Percentiles rank a stretch among this genome's conserved stretches.
These are phyloP conservation scores for Termitomyces sp. DNA, from an alignment of 768 basidiomycete genomes.

Conservation along the genomic window DNA sequence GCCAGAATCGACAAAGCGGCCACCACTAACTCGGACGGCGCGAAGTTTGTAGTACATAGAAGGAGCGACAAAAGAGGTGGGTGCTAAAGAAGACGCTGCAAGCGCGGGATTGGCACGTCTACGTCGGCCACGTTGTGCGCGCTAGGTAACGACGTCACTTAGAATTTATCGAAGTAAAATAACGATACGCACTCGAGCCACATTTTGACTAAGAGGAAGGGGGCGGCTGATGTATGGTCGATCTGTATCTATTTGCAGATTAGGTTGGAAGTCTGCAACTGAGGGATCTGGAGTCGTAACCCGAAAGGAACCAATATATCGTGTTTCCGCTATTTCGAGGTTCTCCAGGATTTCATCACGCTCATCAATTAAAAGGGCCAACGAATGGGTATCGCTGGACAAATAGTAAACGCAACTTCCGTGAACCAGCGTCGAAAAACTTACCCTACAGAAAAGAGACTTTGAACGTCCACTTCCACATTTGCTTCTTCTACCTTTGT, in stretches of 20 bases:
- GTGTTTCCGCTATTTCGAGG: slow-evolving; percentile 74
- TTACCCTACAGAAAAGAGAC: slow-evolving; percentile 72
- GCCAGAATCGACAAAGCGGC: slow-evolving; percentile 43
- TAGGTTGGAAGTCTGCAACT: slow-evolving; percentile 49
- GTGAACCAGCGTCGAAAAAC: slow-evolving; percentile 11
- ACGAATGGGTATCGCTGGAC: slow-evolving; percentile 57
- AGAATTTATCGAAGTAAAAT: background rate
- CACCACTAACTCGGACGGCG: slow-evolving; percentile 51
- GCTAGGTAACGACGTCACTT: slow-evolving; percentile 1
- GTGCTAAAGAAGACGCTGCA: slow-evolving; percentile 63
- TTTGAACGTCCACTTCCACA: slow-evolving; percentile 61
- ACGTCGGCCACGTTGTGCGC: slow-evolving; percentile 28
- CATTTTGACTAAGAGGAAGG: slow-evolving; percentile 40
- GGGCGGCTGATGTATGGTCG: slow-evolving; percentile 67
- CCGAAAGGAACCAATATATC: slow-evolving; percentile 71
- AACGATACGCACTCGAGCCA: slow-evolving; percentile 21
- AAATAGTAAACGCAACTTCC: background rate
- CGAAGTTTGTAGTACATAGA: slow-evolving; percentile 76
- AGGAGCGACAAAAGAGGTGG: slow-evolving; percentile 74
- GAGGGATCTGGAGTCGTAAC: slow-evolving; percentile 71
- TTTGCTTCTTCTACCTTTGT: slow-evolving; percentile 35
- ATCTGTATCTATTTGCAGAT: slow-evolving; percentile 31
- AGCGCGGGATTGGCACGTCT: slow-evolving; percentile 59
- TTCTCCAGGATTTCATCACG: slow-evolving; percentile 74
- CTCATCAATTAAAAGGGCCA: slow-evolving; percentile 68